phyloP scores from a whole-genome alignment of 2,329 filamentous ascomycete genomes.

The Phaeosphaeriaceae sp. region DNA sequence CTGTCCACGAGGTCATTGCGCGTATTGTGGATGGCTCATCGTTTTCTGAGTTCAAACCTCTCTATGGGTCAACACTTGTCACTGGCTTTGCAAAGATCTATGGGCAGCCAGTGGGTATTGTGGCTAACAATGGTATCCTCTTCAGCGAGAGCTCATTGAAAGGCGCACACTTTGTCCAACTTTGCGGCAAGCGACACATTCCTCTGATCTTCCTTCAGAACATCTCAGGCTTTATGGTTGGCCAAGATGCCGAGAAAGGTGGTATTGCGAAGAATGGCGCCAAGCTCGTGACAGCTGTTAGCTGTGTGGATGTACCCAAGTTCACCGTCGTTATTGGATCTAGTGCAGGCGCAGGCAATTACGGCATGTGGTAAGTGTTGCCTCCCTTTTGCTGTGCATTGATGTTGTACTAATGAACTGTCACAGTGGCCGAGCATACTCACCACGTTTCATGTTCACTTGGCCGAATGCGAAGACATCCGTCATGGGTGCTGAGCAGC shows the following conservation, averaged over 20 bases:
- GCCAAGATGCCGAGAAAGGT: slow-evolving; percentile 85
- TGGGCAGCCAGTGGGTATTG: slow-evolving; percentile 87
- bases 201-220: slow-evolving; percentile 95
- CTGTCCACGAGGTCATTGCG: slow-evolving; percentile 88
- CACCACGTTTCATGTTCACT: slow-evolving; percentile 90
- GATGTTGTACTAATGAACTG: background rate
- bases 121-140: slow-evolving; percentile 95
- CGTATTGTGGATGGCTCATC: slow-evolving; percentile 89
- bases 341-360: slow-evolving; percentile 93
- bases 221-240: slow-evolving; percentile 98
- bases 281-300: slow-evolving; percentile 93
- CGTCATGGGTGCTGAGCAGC: slow-evolving; percentile 94
- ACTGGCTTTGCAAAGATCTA: slow-evolving; percentile 90
- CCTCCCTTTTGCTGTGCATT: background rate
- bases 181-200: slow-evolving; percentile 88
- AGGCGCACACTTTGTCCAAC: slow-evolving; percentile 94
- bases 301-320: slow-evolving; percentile 92
- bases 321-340: slow-evolving; percentile 96
- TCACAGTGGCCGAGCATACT: slow-evolving; percentile 82
- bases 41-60: slow-evolving; percentile 93
- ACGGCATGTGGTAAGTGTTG: slow-evolving; percentile 81
- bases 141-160: slow-evolving; percentile 90
- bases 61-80: slow-evolving; percentile 87
- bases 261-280: slow-evolving; percentile 98
- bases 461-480: slow-evolving; percentile 97